Conservation (phyloP, 2,329 filamentous ascomycete species). For the Aspergillus awamori region DNA sequence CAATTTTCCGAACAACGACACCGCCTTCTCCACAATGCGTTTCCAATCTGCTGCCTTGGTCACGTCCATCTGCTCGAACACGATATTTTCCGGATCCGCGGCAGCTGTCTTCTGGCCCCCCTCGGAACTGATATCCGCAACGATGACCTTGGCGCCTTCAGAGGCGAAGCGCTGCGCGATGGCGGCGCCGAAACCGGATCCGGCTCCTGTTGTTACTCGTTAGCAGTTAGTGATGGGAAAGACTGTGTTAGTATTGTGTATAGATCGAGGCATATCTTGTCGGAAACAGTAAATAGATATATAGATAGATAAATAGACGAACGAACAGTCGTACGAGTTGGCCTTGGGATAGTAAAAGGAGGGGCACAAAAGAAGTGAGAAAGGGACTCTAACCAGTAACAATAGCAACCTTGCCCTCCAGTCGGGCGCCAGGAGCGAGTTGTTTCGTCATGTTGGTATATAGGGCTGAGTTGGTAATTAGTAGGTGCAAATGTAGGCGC, state of each 20-base stretch:
- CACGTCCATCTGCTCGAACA: constrained; percentile 41
- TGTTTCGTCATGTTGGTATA: constrained; percentile 10
- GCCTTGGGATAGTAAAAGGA: neutral
- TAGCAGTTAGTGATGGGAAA: too few species aligned
- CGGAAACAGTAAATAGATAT: neutral
- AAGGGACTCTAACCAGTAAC: constrained; percentile 42
- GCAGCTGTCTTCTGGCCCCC: constrained; percentile 38
- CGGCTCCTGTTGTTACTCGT: constrained; percentile 34
- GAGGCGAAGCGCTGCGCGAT: constrained; percentile 43
- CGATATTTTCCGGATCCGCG: constrained; percentile 31
- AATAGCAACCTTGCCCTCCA: constrained; percentile 50
- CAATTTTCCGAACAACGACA: constrained; percentile 39
- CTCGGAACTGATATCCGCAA: constrained; percentile 45
- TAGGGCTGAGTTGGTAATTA: too few species aligned
- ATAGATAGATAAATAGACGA: neutral
- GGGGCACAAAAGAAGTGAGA: neutral
- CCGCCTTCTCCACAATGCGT: constrained; percentile 30
- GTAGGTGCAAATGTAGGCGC: too few species aligned
- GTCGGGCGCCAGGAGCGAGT: constrained; percentile 30
- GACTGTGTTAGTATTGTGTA: too few species aligned
- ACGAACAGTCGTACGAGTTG: neutral
- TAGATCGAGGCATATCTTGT: neutral
- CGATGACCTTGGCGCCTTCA: constrained; percentile 47
- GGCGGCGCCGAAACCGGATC: constrained; percentile 48
- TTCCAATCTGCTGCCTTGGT: constrained; percentile 40